A percentile compares a stretch with the other conserved stretches of the same genome.
Conservation (phyloP, 2,329 filamentous ascomycete species). For the Aspergillus brunneoviolaceus region DNA sequence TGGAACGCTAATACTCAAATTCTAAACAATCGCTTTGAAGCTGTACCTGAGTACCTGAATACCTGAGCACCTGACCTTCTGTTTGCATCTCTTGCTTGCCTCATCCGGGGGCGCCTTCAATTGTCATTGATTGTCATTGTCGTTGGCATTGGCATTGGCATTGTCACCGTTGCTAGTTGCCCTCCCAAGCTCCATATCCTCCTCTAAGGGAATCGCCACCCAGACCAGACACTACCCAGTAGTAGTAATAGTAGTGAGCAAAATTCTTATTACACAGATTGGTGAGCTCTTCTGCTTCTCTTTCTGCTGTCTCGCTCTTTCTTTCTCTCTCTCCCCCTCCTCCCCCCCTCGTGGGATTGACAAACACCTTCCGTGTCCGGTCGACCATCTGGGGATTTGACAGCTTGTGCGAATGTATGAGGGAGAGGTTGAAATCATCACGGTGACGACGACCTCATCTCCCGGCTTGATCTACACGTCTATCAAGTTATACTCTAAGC, state of each 20-base stretch:
- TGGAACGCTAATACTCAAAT: too few relatives aligned
- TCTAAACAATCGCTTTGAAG: neutral
- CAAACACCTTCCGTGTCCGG: neutral
- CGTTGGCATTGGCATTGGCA: too few relatives aligned
- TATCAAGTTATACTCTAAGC: neutral
- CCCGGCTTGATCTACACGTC: neutral
- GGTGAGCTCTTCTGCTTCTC: neutral
- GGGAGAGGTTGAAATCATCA: neutral
- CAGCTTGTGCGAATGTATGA: neutral
- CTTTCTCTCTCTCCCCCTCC: neutral
- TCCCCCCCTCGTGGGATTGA: neutral
- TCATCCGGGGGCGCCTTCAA: neutral
- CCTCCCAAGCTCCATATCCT: neutral
- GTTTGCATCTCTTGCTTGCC: neutral
- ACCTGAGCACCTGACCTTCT: neutral
- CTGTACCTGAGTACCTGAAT: too few relatives aligned
- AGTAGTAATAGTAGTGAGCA: too few relatives aligned
- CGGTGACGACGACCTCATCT: neutral
- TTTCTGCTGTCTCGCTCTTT: neutral
- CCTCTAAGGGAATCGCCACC: neutral
- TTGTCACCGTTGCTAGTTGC: neutral
- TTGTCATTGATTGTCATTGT: too few relatives aligned
- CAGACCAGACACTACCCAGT: too few relatives aligned
- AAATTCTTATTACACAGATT: too few relatives aligned
- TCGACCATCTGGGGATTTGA: neutral